Base-by-base conservation (phyloP, 495 filamentous ascomycete genomes). In the Penicillium paxilli region DNA sequence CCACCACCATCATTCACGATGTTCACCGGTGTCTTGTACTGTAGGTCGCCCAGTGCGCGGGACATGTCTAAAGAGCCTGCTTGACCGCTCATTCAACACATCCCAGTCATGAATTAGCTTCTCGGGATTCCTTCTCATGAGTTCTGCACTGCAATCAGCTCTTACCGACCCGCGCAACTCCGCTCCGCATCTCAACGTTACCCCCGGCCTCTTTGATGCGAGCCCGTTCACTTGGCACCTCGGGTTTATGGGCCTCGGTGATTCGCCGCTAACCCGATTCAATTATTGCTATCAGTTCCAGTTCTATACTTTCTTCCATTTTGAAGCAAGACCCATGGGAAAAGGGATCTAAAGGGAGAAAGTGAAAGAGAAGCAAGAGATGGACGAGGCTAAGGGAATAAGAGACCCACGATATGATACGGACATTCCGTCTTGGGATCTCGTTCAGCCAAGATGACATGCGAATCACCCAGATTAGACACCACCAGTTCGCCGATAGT, bases 11-110 rank as follows among this genome's bases (percentile, higher is more conserved):
- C 45, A 9, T 62, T 44, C 8, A 63, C 47, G 5, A 51, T 63
- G 33, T 72, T 73, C 23, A 76, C 60, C 30, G 71, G 73, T 25
- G 67, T 69, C 50, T 76, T 76, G 62, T 74, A 74, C 55, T 71
- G 68, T 26, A 76, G 56, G 51, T 76, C 73, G 2, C 73, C 73
- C n/a, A 74, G 21, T 7, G 71, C 71, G n/a, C 73, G 71, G 12
- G 73, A 73, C 68, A 76, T 74, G 44, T 76, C 74, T 20, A 76
- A 50, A 24, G 63, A 58, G 24, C 71, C 73, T 74, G 19, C 52
- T 5, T 19, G 16, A 0, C 16, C 14, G 35, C 16, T 38, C 35
- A 21, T 20, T 17, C 4, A n/a, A n/a, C n/a, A 20, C 32, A 23
- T 26, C 9, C 46, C 35, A 52, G 24, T n/a, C n/a, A n/a, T 37